These are phyloP conservation scores for Starmerella apis DNA, from an alignment of 805 yeast genomes.

Conservation along the genomic window DNA sequence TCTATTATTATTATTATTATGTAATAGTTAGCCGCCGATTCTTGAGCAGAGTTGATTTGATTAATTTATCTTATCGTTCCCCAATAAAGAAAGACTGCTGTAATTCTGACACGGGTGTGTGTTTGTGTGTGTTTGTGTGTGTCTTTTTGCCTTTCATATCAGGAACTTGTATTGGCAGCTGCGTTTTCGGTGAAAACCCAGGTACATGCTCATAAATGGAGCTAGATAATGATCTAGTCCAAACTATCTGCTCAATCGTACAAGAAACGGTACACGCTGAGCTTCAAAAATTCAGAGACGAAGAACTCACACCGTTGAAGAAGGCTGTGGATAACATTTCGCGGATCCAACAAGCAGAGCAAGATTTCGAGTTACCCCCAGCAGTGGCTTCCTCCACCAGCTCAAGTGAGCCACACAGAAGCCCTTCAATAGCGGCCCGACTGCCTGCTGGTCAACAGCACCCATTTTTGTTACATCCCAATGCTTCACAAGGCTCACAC, in stretches of 20 bases:
- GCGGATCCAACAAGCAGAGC: neutral
- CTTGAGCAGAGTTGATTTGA: no score
- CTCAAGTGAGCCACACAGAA: neutral
- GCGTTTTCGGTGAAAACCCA: neutral
- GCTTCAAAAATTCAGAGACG: slow-evolving; percentile 14
- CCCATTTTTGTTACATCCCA: neutral
- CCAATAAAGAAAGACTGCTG: no score
- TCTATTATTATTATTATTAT: no score
- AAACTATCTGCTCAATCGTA: slow-evolving; percentile 10
- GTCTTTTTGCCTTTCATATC: no score
- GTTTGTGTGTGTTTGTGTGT: no score
- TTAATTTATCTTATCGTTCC: no score
- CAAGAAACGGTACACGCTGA: slow-evolving; percentile 13
- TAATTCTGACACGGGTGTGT: no score
- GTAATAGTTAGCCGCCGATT: no score
- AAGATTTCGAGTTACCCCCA: slow-evolving; percentile 11
- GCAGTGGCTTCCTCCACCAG: neutral
- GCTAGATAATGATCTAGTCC: slow-evolving; percentile 2
- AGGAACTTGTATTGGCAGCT: no score
- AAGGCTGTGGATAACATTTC: slow-evolving; percentile 8
- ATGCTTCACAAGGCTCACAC: neutral
- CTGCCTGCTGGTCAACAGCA: neutral
- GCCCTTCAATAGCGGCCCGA: neutral
- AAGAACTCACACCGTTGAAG: slow-evolving; percentile 16
- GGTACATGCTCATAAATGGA: neutral